Evolutionary conservation across 1,284 basidiomycete species (phyloP).

Genomic region (Afroboletus lepidellus): DNA sequence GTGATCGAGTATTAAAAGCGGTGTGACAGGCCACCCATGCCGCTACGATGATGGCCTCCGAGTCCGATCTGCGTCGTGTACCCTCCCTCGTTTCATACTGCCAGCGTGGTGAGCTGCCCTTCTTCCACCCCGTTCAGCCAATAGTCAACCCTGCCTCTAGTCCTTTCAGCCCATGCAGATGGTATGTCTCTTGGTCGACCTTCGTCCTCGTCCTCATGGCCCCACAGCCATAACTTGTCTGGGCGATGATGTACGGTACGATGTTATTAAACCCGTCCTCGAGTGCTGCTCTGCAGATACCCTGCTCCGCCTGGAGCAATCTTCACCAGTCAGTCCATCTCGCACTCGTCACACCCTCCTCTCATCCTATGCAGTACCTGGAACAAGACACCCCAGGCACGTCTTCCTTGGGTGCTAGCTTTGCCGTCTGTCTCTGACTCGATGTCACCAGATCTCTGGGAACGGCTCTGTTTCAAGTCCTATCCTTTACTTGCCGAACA

Average conservation of each 20-base stretch:
- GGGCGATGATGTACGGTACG: conserved; percentile 58
- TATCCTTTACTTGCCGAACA: conserved; percentile 53
- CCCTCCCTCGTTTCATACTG: conserved; percentile 48
- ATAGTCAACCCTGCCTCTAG: conserved; percentile 30
- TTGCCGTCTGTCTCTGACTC: conserved; percentile 9
- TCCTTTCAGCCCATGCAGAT: conserved; percentile 54
- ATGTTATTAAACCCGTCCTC: conserved; percentile 66
- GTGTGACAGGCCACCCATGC: not conserved
- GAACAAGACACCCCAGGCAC: conserved; percentile 57
- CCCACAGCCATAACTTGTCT: conserved; percentile 53
- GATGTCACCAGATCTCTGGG: conserved; percentile 61
- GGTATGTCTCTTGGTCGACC: conserved; percentile 39
- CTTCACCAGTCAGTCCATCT: conserved; percentile 57
- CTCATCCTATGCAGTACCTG: conserved; percentile 47
- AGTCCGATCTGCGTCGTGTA: conserved; percentile 39
- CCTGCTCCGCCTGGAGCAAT: conserved; percentile 61
- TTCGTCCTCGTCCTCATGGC: conserved; percentile 4
- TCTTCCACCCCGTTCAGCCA: not conserved
- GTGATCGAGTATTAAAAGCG: conserved; percentile 21
- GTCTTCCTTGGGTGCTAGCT: conserved; percentile 17
- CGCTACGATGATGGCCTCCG: conserved; percentile 26
- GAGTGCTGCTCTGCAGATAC: conserved; percentile 69
- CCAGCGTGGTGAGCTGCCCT: conserved; percentile 36
- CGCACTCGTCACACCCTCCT: conserved; percentile 6
- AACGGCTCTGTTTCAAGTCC: conserved; percentile 55